A percentile compares a stretch with the other conserved stretches of the same genome.
These are phyloP conservation scores for Psilocybe cubensis DNA, from an alignment of 768 basidiomycete genomes.

Conservation along the genomic window DNA sequence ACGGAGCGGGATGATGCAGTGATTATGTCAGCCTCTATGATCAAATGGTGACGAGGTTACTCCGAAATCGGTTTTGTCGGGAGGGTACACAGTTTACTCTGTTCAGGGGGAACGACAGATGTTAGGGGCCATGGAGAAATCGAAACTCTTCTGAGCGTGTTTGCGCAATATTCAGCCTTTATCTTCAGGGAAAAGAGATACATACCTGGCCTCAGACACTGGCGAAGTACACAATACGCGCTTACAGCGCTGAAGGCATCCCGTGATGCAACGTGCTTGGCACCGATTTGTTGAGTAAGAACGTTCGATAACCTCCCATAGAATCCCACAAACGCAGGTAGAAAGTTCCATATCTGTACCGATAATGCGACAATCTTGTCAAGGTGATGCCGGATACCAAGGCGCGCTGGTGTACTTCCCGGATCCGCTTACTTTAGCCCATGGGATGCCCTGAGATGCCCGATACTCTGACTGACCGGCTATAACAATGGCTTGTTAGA, in stretches of 20 bases:
- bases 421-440: not conserved
- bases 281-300: conserved; percentile 9
- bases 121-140: not conserved
- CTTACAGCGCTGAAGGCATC: not conserved
- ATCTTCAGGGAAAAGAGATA: no score
- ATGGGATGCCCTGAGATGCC: not conserved
- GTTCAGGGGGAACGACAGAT: not conserved
- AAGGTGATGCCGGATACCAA: not conserved
- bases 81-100: not conserved
- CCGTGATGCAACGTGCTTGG: conserved; percentile 17
- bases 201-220: no score
- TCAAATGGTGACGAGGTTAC: conserved; percentile 3
- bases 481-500: not conserved
- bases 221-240: not conserved
- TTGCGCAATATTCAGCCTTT: no score
- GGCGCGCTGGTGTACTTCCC: not conserved
- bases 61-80: conserved; percentile 4
- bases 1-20: conserved; percentile 6
- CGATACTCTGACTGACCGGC: not conserved
- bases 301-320: conserved; percentile 9
- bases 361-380: not conserved
- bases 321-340: conserved; percentile 12
- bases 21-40: conserved; percentile 9
- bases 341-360: not conserved
- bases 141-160: no score